A percentile compares a stretch with the other conserved stretches of the same genome.
These are phyloP conservation scores for Cordyceps cicadae DNA, from an alignment of 2,329 filamentous ascomycete species.

Conservation along the genomic window DNA sequence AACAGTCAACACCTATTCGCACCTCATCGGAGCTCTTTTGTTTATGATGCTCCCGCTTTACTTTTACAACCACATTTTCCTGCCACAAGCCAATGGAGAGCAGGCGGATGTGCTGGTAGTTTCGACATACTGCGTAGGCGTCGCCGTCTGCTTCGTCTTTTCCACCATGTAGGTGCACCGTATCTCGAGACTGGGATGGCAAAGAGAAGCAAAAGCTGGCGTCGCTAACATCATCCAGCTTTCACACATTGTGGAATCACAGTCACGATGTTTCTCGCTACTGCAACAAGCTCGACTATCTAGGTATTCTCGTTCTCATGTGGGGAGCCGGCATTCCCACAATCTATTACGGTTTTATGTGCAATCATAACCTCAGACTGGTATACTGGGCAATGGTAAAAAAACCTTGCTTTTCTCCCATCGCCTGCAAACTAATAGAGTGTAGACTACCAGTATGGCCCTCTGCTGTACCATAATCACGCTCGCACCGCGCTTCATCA, in stretches of 20 bases:
- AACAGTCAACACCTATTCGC: slow-evolving; percentile 11
- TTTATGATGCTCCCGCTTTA: slow-evolving; percentile 11
- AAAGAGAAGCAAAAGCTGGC: neutral
- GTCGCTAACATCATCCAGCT: neutral
- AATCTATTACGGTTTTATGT: slow-evolving; percentile 15
- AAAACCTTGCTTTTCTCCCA: no score
- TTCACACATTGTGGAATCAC: slow-evolving; percentile 9
- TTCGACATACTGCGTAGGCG: slow-evolving; percentile 14
- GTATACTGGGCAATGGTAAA: slow-evolving; percentile 15
- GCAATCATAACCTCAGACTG: slow-evolving; percentile 11
- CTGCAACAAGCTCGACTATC: slow-evolving; percentile 9
- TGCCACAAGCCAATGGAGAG: neutral
- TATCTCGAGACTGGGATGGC: neutral
- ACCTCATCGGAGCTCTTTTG: slow-evolving; percentile 10
- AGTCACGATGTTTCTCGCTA: neutral
- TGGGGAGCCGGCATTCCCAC: slow-evolving; percentile 10
- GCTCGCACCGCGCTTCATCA: slow-evolving; percentile 12
- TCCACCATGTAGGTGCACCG: slow-evolving; percentile 14
- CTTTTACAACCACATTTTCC: slow-evolving; percentile 6
- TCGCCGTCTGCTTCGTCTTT: slow-evolving; percentile 15
- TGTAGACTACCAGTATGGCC: slow-evolving; percentile 10
- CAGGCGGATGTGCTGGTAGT: slow-evolving; percentile 12
- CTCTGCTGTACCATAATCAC: slow-evolving; percentile 13
- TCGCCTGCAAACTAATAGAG: neutral
- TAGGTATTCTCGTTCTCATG: slow-evolving; percentile 10